These are phyloP conservation scores for Tolypocladium ovalisporum DNA, from an alignment of 2,329 filamentous ascomycete genomes.

Conservation along the genomic window DNA sequence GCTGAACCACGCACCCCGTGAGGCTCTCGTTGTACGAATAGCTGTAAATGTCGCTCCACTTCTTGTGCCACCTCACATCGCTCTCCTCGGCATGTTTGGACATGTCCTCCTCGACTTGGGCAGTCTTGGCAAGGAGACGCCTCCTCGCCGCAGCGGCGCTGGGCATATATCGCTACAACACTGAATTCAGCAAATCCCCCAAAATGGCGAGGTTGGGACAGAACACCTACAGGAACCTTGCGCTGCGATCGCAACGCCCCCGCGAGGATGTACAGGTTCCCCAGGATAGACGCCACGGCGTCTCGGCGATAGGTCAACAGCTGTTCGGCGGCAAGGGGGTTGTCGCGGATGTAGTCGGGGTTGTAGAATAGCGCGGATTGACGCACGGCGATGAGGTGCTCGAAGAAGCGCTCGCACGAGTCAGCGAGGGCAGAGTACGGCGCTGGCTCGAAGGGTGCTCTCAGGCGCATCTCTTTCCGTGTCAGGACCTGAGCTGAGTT, in stretches of 20 bases:
- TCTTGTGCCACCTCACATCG: conserved; percentile 24
- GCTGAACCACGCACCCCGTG: conserved; percentile 41
- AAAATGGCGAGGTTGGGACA: neutral
- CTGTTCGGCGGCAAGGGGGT: conserved; percentile 34
- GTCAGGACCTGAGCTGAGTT: conserved; percentile 31
- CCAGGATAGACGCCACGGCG: conserved; percentile 45
- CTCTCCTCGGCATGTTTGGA: conserved; percentile 8
- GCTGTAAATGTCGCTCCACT: conserved; percentile 47
- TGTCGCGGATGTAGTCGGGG: conserved; percentile 38
- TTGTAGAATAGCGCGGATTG: conserved; percentile 49
- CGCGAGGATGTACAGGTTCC: conserved; percentile 47
- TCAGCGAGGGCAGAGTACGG: conserved; percentile 46
- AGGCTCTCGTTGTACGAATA: conserved; percentile 43
- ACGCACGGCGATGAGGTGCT: conserved; percentile 45
- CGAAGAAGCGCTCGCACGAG: conserved; percentile 46
- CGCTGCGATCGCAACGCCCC: conserved; percentile 39
- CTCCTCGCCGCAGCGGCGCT: conserved; percentile 42
- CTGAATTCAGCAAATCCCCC: neutral
- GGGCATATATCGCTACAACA: conserved; percentile 37
- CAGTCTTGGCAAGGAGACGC: conserved; percentile 38
- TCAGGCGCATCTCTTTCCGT: conserved; percentile 46
- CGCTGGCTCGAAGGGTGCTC: conserved; percentile 43
- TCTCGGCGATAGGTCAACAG: conserved; percentile 42
- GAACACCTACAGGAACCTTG: conserved; percentile 33
- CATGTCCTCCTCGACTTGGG: conserved; percentile 30